Percentiles rank a stretch among this genome's conserved stretches.
phyloP scores from a whole-genome alignment of 441 rosid genomes.

The Gossypium aridum region DNA sequence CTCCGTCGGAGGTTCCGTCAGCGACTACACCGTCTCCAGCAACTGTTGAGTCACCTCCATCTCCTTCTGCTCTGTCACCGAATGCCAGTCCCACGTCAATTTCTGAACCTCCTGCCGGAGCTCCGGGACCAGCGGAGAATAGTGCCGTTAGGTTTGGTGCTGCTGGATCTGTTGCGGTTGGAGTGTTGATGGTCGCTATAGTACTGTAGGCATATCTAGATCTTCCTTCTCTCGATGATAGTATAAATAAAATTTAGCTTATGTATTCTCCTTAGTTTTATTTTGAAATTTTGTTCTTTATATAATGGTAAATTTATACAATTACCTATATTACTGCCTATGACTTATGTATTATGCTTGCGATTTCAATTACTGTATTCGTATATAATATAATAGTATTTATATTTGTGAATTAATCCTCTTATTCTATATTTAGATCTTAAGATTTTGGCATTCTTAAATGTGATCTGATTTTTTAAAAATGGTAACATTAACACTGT shows the following conservation, averaged over 20 bases:
- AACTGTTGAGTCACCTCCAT: slow-evolving; percentile 4
- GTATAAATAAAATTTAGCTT: background rate
- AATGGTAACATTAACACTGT: too few species aligned
- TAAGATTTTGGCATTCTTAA: too few species aligned
- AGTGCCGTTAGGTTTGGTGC: slow-evolving; percentile 11
- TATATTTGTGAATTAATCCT: too few species aligned
- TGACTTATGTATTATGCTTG: background rate
- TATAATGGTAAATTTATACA: background rate
- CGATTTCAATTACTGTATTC: too few species aligned
- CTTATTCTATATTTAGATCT: too few species aligned
- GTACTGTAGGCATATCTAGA: background rate
- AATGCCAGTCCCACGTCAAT: background rate
- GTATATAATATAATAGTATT: too few species aligned
- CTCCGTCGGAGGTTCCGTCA: slow-evolving; percentile 18
- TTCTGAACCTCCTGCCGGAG: slow-evolving; percentile 14
- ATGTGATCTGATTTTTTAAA: too few species aligned
- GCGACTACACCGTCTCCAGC: slow-evolving; percentile 12
- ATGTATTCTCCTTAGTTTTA: background rate
- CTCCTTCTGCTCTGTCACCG: slow-evolving; percentile 5
- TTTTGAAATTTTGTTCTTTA: background rate
- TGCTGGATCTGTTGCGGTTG: slow-evolving; percentile 14
- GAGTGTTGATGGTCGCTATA: slow-evolving; percentile 18
- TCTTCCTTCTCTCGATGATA: background rate
- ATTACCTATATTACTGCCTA: background rate
- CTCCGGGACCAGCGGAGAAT: slow-evolving; percentile 16